Percentiles rank a stretch among this genome's conserved stretches.
Conservation (phyloP, 2,329 filamentous ascomycete species). For the Plenodomus tracheiphilus region DNA sequence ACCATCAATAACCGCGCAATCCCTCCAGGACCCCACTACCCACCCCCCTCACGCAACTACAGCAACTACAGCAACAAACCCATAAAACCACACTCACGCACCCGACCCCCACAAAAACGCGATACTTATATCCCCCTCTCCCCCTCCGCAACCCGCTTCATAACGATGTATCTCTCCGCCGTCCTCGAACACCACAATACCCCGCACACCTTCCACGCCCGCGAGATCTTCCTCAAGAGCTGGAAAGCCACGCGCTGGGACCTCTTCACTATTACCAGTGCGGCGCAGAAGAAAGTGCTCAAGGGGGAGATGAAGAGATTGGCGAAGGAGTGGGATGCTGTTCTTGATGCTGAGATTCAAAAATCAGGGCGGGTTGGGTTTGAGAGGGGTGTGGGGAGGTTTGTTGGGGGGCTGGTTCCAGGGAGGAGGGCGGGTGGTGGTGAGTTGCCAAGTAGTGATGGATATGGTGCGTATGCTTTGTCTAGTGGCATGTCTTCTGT, state of each 20-base stretch:
- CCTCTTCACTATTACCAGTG: constrained; percentile 9
- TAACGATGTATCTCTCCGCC: constrained; percentile 18
- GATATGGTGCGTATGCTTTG: too few relatives aligned
- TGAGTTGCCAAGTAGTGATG: neutral
- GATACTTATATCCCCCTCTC: neutral
- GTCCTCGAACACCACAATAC: constrained; percentile 26
- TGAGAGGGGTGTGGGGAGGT: constrained; percentile 12
- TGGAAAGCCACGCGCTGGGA: constrained; percentile 17
- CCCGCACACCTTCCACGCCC: constrained; percentile 7
- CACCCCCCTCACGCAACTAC: too few relatives aligned
- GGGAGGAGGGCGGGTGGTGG: constrained; percentile 1
- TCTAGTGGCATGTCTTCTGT: too few relatives aligned
- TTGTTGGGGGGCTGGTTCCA: constrained; percentile 19
- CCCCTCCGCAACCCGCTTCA: constrained; percentile 14
- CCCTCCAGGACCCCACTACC: too few relatives aligned
- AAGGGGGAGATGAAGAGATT: constrained; percentile 16
- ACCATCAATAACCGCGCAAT: too few relatives aligned
- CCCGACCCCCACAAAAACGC: too few relatives aligned
- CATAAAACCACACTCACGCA: too few relatives aligned
- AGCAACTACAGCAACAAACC: neutral
- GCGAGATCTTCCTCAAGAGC: constrained; percentile 19
- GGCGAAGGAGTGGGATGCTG: constrained; percentile 11
- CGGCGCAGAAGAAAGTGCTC: constrained; percentile 18
- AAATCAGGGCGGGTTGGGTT: constrained; percentile 7
- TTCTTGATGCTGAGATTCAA: constrained; percentile 4